Base-by-base conservation (phyloP, 345 rosid genomes). In the Salix arbutifolia region DNA sequence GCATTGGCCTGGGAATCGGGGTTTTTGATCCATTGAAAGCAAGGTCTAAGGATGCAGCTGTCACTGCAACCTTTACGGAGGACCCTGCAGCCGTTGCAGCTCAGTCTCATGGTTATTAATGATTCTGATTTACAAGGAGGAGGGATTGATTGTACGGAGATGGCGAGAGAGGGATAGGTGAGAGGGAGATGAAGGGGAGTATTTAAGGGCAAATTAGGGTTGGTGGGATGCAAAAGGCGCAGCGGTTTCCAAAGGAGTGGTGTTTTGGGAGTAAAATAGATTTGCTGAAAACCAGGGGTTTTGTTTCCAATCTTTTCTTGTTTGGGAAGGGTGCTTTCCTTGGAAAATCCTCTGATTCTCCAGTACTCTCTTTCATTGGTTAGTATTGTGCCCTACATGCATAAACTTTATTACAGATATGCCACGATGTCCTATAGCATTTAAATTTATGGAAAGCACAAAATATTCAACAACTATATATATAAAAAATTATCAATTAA, bases 381-480 rank as follows among this genome's bases (percentile, higher is more conserved):
- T 48, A 25, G 33, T 7, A 65, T 46, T 77, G 50, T 13, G 33
- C 80, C 85, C 85, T 71, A 70, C 83, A 83, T 83, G 86, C 88
- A 83, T 23, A 19, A 8, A n/a, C 42, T 77, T 83, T 81, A 79
- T 83, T 83, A 83, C 88, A 72, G 72, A 37, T 37, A 61, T 23
- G 25, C 77, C 76, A 26, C 19, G 14, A 3, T 26, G 3, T 1
- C 14, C 21, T 5, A n/a, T 1, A 58, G 28, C 64, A n/a, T 58
- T 58, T 10, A n/a, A n/a, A 58, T 58, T 23, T 9, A 23, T 58
- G 64, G 26, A 58, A 23, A 58, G 64, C 12, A 46, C 52, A 46
- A 35, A 35, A 14, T 46, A 42, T 46, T 14, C 52, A 46, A 14
- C 14, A 16, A 44, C 50, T 46, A 4, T 14, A 14, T 46, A 14